A percentile compares a stretch with the other conserved stretches of the same genome.
Conservation (phyloP, 1,139 yeast genomes). For the Meyerozyma smithsonii region DNA sequence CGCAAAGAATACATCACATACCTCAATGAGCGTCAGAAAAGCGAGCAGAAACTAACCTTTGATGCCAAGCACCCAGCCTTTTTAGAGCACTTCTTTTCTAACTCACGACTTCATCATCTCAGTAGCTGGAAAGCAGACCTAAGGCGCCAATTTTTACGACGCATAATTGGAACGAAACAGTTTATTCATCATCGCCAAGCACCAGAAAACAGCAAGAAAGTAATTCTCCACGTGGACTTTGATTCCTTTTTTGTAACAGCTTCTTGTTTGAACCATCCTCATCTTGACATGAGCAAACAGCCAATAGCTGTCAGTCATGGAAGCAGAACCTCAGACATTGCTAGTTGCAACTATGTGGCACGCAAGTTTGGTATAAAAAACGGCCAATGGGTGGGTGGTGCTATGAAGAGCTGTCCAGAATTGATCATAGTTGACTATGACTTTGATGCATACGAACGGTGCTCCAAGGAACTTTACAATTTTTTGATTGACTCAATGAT, state of each 20-base stretch:
- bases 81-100: conserved; percentile 62
- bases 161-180: conserved; percentile 24
- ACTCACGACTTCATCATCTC: conserved; percentile 82
- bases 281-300: conserved; percentile 48
- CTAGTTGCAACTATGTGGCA: conserved; percentile 88
- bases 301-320: conserved; percentile 91
- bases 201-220: conserved; percentile 10
- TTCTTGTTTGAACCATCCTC: conserved; percentile 56
- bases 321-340: conserved; percentile 64
- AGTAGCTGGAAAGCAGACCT: conserved; percentile 84
- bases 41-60: conserved; percentile 16
- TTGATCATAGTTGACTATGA: conserved; percentile 64
- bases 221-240: conserved; percentile 79
- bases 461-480: conserved; percentile 44
- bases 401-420: conserved; percentile 60
- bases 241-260: conserved; percentile 94
- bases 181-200: conserved; percentile 3
- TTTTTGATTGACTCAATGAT: conserved; percentile 44
- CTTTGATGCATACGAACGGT: conserved; percentile 63
- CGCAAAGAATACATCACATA: conserved; percentile 1
- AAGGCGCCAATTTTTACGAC: conserved; percentile 51
- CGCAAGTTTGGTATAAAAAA: conserved; percentile 68
- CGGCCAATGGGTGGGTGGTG: conserved; percentile 85
- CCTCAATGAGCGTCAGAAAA: conserved; percentile 4
- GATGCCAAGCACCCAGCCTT: conserved; percentile 81